Conservation (phyloP, 345 rosid genomes). For the Boechera stricta region DNA sequence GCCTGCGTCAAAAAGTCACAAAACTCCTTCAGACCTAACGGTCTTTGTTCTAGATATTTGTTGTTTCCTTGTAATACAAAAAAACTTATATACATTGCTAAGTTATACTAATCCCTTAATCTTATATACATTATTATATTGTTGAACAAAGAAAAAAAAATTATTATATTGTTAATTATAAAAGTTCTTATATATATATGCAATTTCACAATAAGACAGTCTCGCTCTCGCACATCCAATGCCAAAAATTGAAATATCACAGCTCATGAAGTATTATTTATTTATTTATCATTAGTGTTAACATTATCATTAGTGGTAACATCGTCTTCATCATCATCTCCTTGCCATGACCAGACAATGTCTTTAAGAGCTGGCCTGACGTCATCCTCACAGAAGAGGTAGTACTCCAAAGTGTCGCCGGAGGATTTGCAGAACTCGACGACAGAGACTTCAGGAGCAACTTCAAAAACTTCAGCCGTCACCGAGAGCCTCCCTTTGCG, state of each 20-base stretch:
- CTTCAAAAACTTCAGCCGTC: slow-evolving; percentile 67
- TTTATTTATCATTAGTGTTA: background rate
- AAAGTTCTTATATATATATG: background rate
- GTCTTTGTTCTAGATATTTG: no score
- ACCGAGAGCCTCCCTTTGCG: slow-evolving; percentile 63
- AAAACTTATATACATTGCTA: no score
- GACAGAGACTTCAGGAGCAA: slow-evolving; percentile 67
- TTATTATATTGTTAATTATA: slow-evolving; percentile 7
- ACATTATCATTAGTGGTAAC: slow-evolving; percentile 16
- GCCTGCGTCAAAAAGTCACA: no score
- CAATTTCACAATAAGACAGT: slow-evolving; percentile 20
- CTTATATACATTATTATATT: background rate
- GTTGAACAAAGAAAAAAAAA: no score
- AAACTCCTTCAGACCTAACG: no score
- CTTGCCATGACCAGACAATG: slow-evolving; percentile 94
- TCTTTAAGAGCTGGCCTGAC: slow-evolving; percentile 78
- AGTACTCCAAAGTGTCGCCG: slow-evolving; percentile 65
- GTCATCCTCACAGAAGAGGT: slow-evolving; percentile 64
- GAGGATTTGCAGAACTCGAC: slow-evolving; percentile 70
- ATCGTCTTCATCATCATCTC: slow-evolving; percentile 53
- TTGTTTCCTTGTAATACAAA: no score
- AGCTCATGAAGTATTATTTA: slow-evolving; percentile 16
- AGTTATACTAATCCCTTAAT: no score
- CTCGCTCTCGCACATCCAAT: slow-evolving; percentile 34
- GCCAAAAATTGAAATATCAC: slow-evolving; percentile 21